These are phyloP conservation scores for Pterocarpus macrocarpus DNA, from an alignment of 306 rosid genomes.

Conservation along the genomic window DNA sequence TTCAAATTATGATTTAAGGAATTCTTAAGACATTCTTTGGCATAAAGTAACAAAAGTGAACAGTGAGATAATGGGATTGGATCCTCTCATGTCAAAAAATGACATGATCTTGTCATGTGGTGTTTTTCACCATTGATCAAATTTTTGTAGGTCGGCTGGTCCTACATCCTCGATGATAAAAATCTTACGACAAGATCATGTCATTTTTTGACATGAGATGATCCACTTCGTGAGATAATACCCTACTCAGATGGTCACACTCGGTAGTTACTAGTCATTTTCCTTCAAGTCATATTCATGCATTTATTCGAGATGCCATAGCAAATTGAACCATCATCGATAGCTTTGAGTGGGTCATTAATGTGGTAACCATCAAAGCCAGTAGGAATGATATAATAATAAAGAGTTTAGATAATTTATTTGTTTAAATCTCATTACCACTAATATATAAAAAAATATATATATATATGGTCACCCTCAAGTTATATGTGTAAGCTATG, in stretches of 20 bases:
- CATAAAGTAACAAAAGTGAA: background rate
- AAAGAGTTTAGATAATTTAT: too few species aligned
- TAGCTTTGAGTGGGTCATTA: background rate
- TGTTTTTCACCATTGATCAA: too few species aligned
- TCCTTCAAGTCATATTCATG: background rate
- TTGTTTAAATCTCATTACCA: too few species aligned
- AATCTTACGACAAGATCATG: too few species aligned
- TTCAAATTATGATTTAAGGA: too few species aligned
- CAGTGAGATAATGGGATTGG: background rate
- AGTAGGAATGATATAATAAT: too few species aligned
- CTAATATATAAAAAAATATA: too few species aligned
- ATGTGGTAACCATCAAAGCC: background rate
- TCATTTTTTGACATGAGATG: too few species aligned
- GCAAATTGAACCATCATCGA: background rate
- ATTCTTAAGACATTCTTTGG: background rate
- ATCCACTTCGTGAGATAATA: background rate
- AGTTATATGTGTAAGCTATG: background rate
- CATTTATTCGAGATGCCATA: constrained; percentile 7
- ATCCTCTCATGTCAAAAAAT: too few species aligned
- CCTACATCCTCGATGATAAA: too few species aligned
- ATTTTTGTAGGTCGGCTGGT: too few species aligned
- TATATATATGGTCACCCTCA: background rate
- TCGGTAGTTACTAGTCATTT: constrained; percentile 32
- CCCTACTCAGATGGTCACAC: background rate
- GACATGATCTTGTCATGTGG: too few species aligned